phyloP scores from a whole-genome alignment of 768 basidiomycete species.

The Termitomyces sp. region DNA sequence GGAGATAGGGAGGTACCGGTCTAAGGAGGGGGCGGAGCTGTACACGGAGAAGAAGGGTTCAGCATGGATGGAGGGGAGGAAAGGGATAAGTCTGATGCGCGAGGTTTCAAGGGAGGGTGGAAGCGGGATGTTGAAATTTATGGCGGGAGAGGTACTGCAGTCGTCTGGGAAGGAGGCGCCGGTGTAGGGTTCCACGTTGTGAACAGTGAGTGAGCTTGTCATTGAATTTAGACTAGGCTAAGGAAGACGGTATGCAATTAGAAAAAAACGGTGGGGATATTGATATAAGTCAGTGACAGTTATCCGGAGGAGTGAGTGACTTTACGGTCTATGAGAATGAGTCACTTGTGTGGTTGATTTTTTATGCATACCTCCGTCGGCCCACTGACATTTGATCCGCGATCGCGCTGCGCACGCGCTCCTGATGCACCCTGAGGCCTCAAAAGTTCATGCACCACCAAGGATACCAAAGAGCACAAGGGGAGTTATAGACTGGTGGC shows the following conservation, averaged over 20 bases:
- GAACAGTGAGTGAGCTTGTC: not conserved
- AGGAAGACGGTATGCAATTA: not conserved
- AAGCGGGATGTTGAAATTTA: conserved; percentile 41
- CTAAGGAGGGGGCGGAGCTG: conserved; percentile 26
- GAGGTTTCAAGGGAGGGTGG: conserved; percentile 34
- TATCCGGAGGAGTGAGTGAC: no score
- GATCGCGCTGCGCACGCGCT: no score
- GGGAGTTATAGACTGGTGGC: no score
- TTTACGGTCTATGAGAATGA: not conserved
- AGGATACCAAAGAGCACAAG: no score
- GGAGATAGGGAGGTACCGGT: conserved; percentile 36
- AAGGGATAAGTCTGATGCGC: conserved; percentile 40
- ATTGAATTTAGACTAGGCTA: no score
- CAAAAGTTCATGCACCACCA: no score
- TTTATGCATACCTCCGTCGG: no score
- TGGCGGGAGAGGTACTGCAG: conserved; percentile 14
- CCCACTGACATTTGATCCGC: not conserved
- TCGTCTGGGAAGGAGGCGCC: not conserved
- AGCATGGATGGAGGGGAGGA: conserved; percentile 32
- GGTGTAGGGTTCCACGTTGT: not conserved
- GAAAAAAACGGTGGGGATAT: not conserved
- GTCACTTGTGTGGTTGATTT: no score
- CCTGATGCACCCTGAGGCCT: no score
- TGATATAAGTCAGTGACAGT: no score
- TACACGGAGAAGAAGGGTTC: conserved; percentile 11